A percentile compares a stretch with the other conserved stretches of the same genome.
phyloP scores from a whole-genome alignment of 495 filamentous ascomycete species.

The Xylaria curta region DNA sequence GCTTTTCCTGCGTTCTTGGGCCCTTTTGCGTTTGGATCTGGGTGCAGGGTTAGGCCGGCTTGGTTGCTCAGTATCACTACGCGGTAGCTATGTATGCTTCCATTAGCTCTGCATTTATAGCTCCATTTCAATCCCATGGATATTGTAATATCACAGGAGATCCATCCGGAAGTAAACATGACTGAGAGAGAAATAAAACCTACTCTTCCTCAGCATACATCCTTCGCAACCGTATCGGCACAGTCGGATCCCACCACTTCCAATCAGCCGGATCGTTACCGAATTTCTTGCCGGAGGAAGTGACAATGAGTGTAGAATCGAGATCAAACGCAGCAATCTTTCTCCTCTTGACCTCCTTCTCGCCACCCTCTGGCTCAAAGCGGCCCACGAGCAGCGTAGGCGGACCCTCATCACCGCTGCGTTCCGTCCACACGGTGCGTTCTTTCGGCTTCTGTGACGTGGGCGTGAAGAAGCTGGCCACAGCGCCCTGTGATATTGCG shows the following conservation, averaged over 20 bases:
- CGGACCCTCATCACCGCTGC: slow-evolving; percentile 51
- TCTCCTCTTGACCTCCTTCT: slow-evolving; percentile 41
- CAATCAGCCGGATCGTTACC: slow-evolving; percentile 76
- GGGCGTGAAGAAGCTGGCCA: slow-evolving; percentile 89
- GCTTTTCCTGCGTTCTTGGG: slow-evolving; percentile 65
- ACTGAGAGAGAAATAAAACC: background rate
- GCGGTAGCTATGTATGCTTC: slow-evolving; percentile 61
- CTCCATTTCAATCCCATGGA: background rate
- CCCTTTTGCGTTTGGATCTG: slow-evolving; percentile 66
- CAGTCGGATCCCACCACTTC: slow-evolving; percentile 88
- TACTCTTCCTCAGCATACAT: slow-evolving; percentile 74
- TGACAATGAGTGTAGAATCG: slow-evolving; percentile 85
- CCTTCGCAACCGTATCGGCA: slow-evolving; percentile 68
- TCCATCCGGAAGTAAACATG: background rate
- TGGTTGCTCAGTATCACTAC: slow-evolving; percentile 89
- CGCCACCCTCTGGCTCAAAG: slow-evolving; percentile 57
- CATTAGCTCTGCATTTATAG: background rate
- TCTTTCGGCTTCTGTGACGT: slow-evolving; percentile 84
- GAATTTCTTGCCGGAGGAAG: slow-evolving; percentile 81
- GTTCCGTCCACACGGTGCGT: slow-evolving; percentile 73
- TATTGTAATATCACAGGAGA: background rate
- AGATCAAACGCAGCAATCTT: slow-evolving; percentile 93
- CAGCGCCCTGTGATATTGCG: slow-evolving; percentile 72
- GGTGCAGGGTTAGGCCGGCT: slow-evolving; percentile 74
- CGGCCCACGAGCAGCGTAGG: slow-evolving; percentile 77